phyloP scores from a whole-genome alignment of 257 asterid species.

The Capsicum pubescens region DNA sequence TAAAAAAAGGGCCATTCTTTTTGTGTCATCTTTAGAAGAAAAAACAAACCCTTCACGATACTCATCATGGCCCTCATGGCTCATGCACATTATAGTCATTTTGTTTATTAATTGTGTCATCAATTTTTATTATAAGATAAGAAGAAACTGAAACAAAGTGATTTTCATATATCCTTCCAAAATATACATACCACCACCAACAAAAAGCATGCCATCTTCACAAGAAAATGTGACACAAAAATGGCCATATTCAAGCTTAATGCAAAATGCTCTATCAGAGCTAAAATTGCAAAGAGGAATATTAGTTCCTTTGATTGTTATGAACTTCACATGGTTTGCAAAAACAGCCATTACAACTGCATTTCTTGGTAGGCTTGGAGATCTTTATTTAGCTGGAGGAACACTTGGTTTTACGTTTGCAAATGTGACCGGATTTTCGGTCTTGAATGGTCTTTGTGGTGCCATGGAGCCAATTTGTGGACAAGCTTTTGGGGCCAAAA shows the following conservation, averaged over 20 bases:
- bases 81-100: neutral
- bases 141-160: slow-evolving; percentile 13
- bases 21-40: slow-evolving; percentile 21
- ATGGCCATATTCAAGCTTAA: slow-evolving; percentile 29
- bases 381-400: slow-evolving; percentile 74
- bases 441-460: slow-evolving; percentile 71
- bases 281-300: slow-evolving; percentile 64
- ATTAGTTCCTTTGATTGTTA: slow-evolving; percentile 58
- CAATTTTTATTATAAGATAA: slow-evolving; percentile 26
- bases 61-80: slow-evolving; percentile 34
- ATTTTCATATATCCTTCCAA: neutral
- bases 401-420: slow-evolving; percentile 79
- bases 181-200: neutral
- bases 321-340: slow-evolving; percentile 83
- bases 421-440: slow-evolving; percentile 79
- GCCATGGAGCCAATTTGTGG: slow-evolving; percentile 97
- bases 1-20: slow-evolving; percentile 30
- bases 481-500: slow-evolving; percentile 86
- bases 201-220: slow-evolving; percentile 13
- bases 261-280: slow-evolving; percentile 49
- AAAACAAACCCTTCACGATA: slow-evolving; percentile 47
- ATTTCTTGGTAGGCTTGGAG: slow-evolving; percentile 73
- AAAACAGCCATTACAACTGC: slow-evolving; percentile 80
- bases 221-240: slow-evolving; percentile 26
- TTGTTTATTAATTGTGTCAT: neutral